A percentile compares a stretch with the other conserved stretches of the same genome.
Evolutionary conservation across 257 asterid species (phyloP).

Genomic region (Fraxinus excelsior): DNA sequence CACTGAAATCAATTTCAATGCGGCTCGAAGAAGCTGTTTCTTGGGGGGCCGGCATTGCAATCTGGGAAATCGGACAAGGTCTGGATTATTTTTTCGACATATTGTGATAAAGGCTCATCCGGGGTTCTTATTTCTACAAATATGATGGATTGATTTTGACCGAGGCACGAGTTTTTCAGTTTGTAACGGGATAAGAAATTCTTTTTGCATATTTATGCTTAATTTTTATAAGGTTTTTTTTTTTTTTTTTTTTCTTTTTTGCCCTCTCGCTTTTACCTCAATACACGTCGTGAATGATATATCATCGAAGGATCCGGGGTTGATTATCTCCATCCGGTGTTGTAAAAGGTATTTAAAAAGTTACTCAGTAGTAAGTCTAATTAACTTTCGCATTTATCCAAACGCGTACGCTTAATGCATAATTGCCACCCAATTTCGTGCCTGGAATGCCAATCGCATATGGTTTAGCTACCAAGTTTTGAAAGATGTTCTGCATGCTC

Average conservation of each 20-base stretch:
- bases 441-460: neutral
- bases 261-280: neutral
- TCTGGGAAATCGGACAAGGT: conserved; percentile 99
- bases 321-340: neutral
- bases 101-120: conserved; percentile 34
- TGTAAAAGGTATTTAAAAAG: neutral
- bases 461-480: neutral
- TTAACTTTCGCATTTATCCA: neutral
- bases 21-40: conserved; percentile 79
- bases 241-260: too few species aligned
- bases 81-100: conserved; percentile 76
- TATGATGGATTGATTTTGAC: neutral
- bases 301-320: neutral
- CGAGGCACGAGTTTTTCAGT: neutral
- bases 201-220: neutral
- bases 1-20: conserved; percentile 61
- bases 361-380: too few species aligned
- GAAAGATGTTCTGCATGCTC: neutral
- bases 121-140: neutral
- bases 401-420: neutral
- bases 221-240: too few species aligned
- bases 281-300: neutral
- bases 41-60: conserved; percentile 84
- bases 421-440: neutral
- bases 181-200: neutral